phyloP scores from a whole-genome alignment of 2,329 filamentous ascomycete genomes.

The Chaetomiaceae sp. region DNA sequence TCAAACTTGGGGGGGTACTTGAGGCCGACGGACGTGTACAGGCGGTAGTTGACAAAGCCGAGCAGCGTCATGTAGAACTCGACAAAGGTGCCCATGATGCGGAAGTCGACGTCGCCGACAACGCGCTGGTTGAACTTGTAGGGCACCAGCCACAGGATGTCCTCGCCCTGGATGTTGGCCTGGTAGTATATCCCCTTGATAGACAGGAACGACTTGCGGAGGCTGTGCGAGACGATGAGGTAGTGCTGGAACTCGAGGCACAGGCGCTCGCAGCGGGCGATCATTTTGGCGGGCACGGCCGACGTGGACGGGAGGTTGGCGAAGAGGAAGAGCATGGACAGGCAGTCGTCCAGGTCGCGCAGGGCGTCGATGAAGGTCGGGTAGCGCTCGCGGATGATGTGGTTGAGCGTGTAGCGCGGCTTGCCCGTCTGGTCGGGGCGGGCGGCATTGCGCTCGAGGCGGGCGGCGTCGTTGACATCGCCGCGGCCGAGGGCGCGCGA shows the following conservation, averaged over 20 bases:
- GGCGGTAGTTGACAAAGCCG: conserved; percentile 90
- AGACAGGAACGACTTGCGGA: conserved; percentile 93
- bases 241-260: conserved; percentile 98
- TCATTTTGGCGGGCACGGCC: conserved; percentile 89
- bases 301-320: conserved; percentile 89
- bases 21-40: conserved; percentile 86
- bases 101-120: conserved; percentile 91
- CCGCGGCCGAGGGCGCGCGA: conserved; percentile 84
- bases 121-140: conserved; percentile 97
- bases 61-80: conserved; percentile 98
- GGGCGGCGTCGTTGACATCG: conserved; percentile 81
- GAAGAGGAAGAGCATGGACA: conserved; percentile 96
- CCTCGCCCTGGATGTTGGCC: conserved; percentile 93
- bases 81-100: conserved; percentile 98
- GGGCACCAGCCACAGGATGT: conserved; percentile 93
- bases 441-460: conserved; percentile 79
- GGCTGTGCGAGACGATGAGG: conserved; percentile 82
- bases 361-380: conserved; percentile 94
- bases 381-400: conserved; percentile 97
- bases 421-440: conserved; percentile 87
- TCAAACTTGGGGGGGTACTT: conserved; percentile 97
- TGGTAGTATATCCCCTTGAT: conserved; percentile 99
- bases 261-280: conserved; percentile 87
- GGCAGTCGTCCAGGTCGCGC: conserved; percentile 89
- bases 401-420: conserved; percentile 85